Percentiles rank a stretch among this genome's conserved stretches.
Evolutionary conservation across 495 filamentous ascomycete genomes (phyloP).

Genomic region (Aspergillus panamensis): DNA sequence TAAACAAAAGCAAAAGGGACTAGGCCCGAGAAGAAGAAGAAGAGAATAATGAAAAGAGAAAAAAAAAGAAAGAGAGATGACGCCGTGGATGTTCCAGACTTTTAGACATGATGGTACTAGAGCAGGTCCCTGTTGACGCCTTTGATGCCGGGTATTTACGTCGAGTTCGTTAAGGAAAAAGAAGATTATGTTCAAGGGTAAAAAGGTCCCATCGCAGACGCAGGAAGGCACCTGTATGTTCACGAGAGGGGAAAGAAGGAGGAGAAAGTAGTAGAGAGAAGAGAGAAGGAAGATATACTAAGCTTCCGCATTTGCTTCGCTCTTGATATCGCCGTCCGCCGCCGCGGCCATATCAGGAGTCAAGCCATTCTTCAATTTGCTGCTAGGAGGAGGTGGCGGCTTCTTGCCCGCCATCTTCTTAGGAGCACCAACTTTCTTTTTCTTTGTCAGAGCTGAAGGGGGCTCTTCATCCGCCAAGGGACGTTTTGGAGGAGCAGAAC

Average conservation of each 20-base stretch:
- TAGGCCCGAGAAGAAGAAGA: slow-evolving; percentile 12
- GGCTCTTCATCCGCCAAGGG: slow-evolving; percentile 38
- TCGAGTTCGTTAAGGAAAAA: slow-evolving; percentile 26
- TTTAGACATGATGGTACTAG: slow-evolving; percentile 22
- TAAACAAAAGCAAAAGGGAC: slow-evolving; percentile 5
- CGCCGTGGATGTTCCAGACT: slow-evolving; percentile 23
- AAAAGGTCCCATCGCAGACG: slow-evolving; percentile 7
- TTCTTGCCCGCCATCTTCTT: slow-evolving; percentile 43
- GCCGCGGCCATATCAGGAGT: slow-evolving; percentile 25
- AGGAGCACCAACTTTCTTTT: slow-evolving; percentile 42
- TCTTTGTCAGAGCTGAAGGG: slow-evolving; percentile 39
- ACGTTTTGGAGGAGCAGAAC: slow-evolving; percentile 38
- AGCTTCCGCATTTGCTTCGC: slow-evolving; percentile 26
- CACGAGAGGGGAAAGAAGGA: slow-evolving; percentile 4
- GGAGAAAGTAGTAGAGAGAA: not conserved
- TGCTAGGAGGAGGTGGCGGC: slow-evolving; percentile 34
- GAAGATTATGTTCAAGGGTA: slow-evolving; percentile 23
- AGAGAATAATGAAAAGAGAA: slow-evolving; percentile 16
- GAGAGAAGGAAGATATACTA: slow-evolving; percentile 8
- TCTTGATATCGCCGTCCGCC: slow-evolving; percentile 25
- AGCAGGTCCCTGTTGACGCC: slow-evolving; percentile 27
- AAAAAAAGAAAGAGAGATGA: slow-evolving; percentile 13
- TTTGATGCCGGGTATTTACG: slow-evolving; percentile 33
- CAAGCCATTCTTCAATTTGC: slow-evolving; percentile 43
- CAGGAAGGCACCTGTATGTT: slow-evolving; percentile 15